A percentile compares a stretch with the other conserved stretches of the same genome.
Conservation (phyloP, 2,329 filamentous ascomycete genomes). For the Parastagonospora avenae region DNA sequence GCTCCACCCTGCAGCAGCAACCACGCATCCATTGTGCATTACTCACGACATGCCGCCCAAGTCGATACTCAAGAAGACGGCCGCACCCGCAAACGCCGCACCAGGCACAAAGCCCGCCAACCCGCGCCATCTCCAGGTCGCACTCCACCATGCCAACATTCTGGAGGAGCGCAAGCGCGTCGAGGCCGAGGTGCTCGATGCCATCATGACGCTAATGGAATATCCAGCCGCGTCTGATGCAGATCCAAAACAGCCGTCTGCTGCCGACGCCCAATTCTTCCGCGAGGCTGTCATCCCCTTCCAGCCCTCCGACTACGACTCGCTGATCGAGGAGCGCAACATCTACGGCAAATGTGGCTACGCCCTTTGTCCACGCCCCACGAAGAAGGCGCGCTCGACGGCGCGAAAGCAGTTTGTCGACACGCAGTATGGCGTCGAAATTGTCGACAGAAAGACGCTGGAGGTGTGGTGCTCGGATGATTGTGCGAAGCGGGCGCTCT, state of each 20-base stretch:
- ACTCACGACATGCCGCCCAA: slow-evolving; percentile 45
- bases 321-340: slow-evolving; percentile 86
- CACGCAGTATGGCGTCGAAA: slow-evolving; percentile 60
- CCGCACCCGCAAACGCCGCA: slow-evolving; percentile 22
- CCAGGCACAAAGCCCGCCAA: slow-evolving; percentile 37
- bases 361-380: slow-evolving; percentile 72
- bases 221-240: slow-evolving; percentile 60
- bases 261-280: slow-evolving; percentile 68
- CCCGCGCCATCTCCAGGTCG: slow-evolving; percentile 63
- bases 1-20: slow-evolving; percentile 1
- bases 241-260: slow-evolving; percentile 57
- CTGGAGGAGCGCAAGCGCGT: slow-evolving; percentile 82
- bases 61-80: slow-evolving; percentile 52
- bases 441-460: slow-evolving; percentile 73
- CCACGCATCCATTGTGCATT: not conserved
- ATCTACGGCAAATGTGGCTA: slow-evolving; percentile 84
- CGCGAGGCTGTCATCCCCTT: slow-evolving; percentile 72
- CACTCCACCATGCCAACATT: slow-evolving; percentile 79
- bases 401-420: slow-evolving; percentile 69
- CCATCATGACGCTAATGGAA: slow-evolving; percentile 73
- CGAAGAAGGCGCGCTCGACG: slow-evolving; percentile 58
- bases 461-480: slow-evolving; percentile 86
- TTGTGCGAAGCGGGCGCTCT: slow-evolving; percentile 81
- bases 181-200: slow-evolving; percentile 73
- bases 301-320: slow-evolving; percentile 87